phyloP scores from a whole-genome alignment of 129 eudicot genomes.

The Artemisia argyi region DNA sequence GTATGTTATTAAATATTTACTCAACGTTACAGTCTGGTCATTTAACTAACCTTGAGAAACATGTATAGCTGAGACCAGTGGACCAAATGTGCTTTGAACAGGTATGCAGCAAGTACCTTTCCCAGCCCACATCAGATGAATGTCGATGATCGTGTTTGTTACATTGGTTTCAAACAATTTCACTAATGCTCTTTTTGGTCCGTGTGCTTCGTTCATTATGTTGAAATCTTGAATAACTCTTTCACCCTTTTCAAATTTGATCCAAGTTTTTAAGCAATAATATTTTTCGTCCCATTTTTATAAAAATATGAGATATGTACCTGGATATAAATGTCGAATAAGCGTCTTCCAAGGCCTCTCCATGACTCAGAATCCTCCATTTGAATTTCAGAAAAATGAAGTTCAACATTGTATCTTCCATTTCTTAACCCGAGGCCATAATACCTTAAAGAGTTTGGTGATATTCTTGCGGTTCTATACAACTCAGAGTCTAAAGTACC shows the following conservation, averaged over 20 bases:
- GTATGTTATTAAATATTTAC: too few relatives aligned
- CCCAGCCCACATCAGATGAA: slow-evolving; percentile 75
- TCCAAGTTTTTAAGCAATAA: background rate
- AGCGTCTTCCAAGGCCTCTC: slow-evolving; percentile 74
- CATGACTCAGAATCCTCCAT: slow-evolving; percentile 66
- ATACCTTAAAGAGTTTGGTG: slow-evolving; percentile 69
- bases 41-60: slow-evolving; percentile 57
- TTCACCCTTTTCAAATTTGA: slow-evolving; percentile 49
- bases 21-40: background rate
- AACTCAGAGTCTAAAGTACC: slow-evolving; percentile 65
- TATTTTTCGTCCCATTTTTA: background rate
- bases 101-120: slow-evolving; percentile 84
- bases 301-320: slow-evolving; percentile 19
- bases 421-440: slow-evolving; percentile 65
- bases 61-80: slow-evolving; percentile 63
- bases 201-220: slow-evolving; percentile 50
- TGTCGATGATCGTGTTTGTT: slow-evolving; percentile 56
- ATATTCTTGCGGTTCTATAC: slow-evolving; percentile 65
- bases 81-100: slow-evolving; percentile 68
- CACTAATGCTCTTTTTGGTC: slow-evolving; percentile 52
- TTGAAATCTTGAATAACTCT: slow-evolving; percentile 62
- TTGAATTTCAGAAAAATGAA: slow-evolving; percentile 77
- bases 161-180: slow-evolving; percentile 52
- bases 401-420: slow-evolving; percentile 52
- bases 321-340: slow-evolving; percentile 74